Evolutionary conservation across 2,329 filamentous ascomycete genomes (phyloP).

Genomic region (Pestalotiopsis sp.): DNA sequence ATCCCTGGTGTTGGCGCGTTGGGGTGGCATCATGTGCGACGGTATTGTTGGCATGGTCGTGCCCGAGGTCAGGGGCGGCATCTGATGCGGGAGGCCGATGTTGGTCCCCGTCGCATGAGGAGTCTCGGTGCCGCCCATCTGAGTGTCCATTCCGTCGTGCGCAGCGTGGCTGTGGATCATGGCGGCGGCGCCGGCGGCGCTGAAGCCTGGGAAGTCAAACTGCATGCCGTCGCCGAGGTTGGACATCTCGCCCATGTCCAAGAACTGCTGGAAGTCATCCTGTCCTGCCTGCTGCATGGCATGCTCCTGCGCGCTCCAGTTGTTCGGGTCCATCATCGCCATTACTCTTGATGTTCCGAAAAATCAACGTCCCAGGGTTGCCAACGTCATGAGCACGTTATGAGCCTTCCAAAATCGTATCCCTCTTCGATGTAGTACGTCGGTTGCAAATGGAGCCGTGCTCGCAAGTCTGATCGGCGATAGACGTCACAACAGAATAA

Average conservation of each 20-base stretch:
- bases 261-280: constrained; percentile 67
- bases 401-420: not conserved
- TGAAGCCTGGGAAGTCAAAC: constrained; percentile 64
- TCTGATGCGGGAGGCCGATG: constrained; percentile 45
- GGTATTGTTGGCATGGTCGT: constrained; percentile 48
- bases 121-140: constrained; percentile 49
- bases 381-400: constrained; percentile 6
- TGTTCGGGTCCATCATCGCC: constrained; percentile 54
- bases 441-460: not conserved
- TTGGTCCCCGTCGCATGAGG: constrained; percentile 38
- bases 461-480: not conserved
- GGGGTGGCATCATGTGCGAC: constrained; percentile 47
- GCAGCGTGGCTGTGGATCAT: constrained; percentile 39
- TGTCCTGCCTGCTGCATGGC: constrained; percentile 52
- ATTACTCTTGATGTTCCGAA: constrained; percentile 19
- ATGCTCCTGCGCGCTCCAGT: constrained; percentile 62
- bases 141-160: constrained; percentile 48
- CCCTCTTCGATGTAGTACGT: not conserved
- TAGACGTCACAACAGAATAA: not conserved
- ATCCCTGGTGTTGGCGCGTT: constrained; percentile 46
- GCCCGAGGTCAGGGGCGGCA: constrained; percentile 51
- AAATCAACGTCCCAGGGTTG: not conserved
- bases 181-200: constrained; percentile 37
- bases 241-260: constrained; percentile 61
- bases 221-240: constrained; percentile 55